Conservation (phyloP, 352 stramenopile genomes). For the Stramenopiles sp. region DNA sequence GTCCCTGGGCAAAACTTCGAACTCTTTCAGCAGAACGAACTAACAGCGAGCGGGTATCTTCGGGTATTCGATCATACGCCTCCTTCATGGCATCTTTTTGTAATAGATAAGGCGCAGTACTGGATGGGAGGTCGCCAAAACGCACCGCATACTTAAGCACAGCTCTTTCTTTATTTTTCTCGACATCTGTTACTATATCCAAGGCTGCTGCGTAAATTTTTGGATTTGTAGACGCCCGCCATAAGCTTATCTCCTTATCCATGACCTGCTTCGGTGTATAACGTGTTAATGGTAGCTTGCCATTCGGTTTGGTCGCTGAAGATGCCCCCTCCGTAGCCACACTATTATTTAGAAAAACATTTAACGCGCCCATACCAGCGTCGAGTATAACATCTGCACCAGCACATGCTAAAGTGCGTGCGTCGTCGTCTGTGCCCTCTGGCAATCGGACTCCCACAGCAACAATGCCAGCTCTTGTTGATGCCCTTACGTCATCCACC, state of each 20-base stretch:
- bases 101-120: slow-evolving; percentile 30
- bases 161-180: slow-evolving; percentile 27
- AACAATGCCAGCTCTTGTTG: slow-evolving; percentile 38
- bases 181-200: slow-evolving; percentile 30
- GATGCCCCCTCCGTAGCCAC: too few relatives aligned
- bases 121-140: slow-evolving; percentile 39
- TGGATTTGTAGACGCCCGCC: neutral
- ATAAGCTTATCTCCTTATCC: neutral
- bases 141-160: slow-evolving; percentile 37
- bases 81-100: neutral
- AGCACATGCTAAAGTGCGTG: neutral
- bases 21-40: slow-evolving; percentile 53
- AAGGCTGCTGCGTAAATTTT: neutral
- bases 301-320: too few relatives aligned
- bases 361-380: neutral
- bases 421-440: neutral
- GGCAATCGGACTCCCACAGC: slow-evolving; percentile 39
- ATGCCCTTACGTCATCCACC: slow-evolving; percentile 77
- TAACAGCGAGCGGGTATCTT: neutral
- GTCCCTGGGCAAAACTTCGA: slow-evolving; percentile 68
- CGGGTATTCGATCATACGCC: neutral
- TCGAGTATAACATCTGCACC: neutral
- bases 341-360: neutral
- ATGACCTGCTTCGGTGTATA: neutral
- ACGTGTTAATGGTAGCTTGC: neutral